phyloP scores from a whole-genome alignment of 2,329 filamentous ascomycete genomes.

The Aspergillus vadensis region DNA sequence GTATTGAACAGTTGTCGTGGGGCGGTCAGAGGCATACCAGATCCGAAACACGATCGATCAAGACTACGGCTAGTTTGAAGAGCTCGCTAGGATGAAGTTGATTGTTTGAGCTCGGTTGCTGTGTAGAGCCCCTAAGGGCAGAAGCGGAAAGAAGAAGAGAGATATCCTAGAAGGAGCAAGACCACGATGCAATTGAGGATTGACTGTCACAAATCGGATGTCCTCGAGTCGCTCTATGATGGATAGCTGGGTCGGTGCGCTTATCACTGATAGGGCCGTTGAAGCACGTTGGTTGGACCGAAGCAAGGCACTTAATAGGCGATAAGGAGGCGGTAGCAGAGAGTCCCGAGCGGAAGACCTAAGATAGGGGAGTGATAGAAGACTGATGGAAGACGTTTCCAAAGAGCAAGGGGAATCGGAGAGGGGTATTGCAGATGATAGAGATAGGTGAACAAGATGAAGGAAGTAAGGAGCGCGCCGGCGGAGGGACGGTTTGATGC shows the following conservation, averaged over 20 bases:
- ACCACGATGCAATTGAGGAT: neutral
- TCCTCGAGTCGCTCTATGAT: neutral
- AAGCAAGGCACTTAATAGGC: slow-evolving; percentile 6
- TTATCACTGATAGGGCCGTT: slow-evolving; percentile 33
- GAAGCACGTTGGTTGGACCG: slow-evolving; percentile 16
- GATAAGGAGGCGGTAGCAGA: slow-evolving; percentile 8
- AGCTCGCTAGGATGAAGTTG: neutral
- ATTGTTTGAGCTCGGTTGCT: neutral
- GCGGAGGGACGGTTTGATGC: slow-evolving; percentile 25
- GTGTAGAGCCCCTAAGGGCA: neutral
- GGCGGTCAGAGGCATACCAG: slow-evolving; percentile 31
- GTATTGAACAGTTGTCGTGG: slow-evolving; percentile 12
- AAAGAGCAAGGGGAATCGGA: slow-evolving; percentile 15
- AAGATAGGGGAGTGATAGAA: slow-evolving; percentile 6
- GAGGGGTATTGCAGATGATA: slow-evolving; percentile 17
- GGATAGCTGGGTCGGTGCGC: slow-evolving; percentile 14
- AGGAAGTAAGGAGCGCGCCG: slow-evolving; percentile 22
- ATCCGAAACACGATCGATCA: slow-evolving; percentile 13
- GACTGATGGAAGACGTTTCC: slow-evolving; percentile 11
- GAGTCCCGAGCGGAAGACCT: slow-evolving; percentile 6
- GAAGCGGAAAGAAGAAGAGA: neutral
- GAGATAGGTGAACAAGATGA: slow-evolving; percentile 14
- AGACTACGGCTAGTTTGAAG: neutral
- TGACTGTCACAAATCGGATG: neutral
- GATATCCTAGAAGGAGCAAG: neutral